These are phyloP conservation scores for Alternaria arborescens DNA, from an alignment of 2,329 filamentous ascomycete species.

Conservation along the genomic window DNA sequence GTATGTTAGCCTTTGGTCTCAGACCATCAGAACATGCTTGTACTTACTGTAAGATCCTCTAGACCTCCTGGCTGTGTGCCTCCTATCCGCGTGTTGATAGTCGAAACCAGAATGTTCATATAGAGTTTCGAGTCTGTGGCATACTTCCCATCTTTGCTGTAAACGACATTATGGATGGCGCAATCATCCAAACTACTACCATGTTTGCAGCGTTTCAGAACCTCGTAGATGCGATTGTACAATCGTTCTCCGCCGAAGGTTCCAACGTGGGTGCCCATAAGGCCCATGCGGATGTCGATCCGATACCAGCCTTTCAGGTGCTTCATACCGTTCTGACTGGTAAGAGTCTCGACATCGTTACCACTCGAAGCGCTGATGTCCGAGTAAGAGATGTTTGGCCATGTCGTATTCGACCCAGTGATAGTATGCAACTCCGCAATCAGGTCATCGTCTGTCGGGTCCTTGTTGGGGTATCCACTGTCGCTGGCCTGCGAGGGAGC, in stretches of 20 bases:
- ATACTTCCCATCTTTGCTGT: background rate
- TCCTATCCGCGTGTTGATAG: background rate
- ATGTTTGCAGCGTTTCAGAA: conserved; percentile 2
- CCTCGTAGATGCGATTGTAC: conserved; percentile 7
- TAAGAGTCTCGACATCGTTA: background rate
- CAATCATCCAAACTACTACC: background rate
- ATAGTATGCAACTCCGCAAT: background rate
- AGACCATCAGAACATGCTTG: background rate
- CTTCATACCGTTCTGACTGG: background rate
- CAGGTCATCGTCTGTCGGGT: background rate
- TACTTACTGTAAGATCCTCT: conserved; percentile 5
- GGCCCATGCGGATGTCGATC: conserved; percentile 8
- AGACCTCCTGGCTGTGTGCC: background rate
- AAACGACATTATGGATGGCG: background rate
- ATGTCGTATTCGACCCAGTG: conserved; percentile 1
- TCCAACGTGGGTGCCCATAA: background rate
- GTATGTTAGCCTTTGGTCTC: background rate
- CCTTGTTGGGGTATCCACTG: background rate
- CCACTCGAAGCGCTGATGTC: background rate
- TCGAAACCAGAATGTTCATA: background rate
- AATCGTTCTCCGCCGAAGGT: conserved; percentile 8
- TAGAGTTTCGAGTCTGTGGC: background rate
- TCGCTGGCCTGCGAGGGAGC: background rate
- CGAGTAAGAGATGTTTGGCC: background rate
- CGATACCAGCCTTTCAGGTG: conserved; percentile 9